These are phyloP conservation scores for Hirschfeldia incana DNA, from an alignment of 345 rosid species.

Conservation along the genomic window DNA sequence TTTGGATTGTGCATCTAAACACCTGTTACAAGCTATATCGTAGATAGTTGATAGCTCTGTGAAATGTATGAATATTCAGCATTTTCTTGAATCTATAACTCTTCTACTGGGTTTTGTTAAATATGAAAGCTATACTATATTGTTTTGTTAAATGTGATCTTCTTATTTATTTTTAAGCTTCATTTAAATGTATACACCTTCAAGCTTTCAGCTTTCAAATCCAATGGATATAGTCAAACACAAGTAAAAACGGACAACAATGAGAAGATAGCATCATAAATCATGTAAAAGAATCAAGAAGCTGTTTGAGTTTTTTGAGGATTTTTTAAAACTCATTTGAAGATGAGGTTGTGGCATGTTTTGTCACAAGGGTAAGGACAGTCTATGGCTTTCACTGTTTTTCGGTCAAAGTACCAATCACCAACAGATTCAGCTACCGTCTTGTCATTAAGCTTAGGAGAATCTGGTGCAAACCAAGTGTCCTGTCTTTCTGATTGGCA, in stretches of 20 bases:
- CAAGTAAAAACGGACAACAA: background rate
- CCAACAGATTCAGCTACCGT: slow-evolving; percentile 38
- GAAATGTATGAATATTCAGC: no score
- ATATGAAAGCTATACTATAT: no score
- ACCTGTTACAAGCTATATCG: no score
- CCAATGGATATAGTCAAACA: background rate
- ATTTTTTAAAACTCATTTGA: slow-evolving; percentile 10
- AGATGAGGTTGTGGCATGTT: slow-evolving; percentile 40
- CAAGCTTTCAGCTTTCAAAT: background rate
- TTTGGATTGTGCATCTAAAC: no score
- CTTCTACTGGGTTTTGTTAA: no score
- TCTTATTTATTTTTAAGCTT: no score
- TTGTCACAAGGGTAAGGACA: slow-evolving; percentile 45
- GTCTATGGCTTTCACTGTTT: slow-evolving; percentile 34
- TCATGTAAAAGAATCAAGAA: background rate
- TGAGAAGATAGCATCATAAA: background rate
- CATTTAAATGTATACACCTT: background rate
- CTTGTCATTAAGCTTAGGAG: slow-evolving; percentile 60
- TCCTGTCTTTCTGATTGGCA: slow-evolving; percentile 89
- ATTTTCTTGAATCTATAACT: no score
- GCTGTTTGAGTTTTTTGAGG: background rate
- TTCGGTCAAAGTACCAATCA: slow-evolving; percentile 42
- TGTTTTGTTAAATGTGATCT: no score
- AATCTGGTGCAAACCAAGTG: slow-evolving; percentile 79
- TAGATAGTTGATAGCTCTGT: no score